phyloP scores from a whole-genome alignment of 2,329 filamentous ascomycete species.

The Chrysosporium keratinophilum region DNA sequence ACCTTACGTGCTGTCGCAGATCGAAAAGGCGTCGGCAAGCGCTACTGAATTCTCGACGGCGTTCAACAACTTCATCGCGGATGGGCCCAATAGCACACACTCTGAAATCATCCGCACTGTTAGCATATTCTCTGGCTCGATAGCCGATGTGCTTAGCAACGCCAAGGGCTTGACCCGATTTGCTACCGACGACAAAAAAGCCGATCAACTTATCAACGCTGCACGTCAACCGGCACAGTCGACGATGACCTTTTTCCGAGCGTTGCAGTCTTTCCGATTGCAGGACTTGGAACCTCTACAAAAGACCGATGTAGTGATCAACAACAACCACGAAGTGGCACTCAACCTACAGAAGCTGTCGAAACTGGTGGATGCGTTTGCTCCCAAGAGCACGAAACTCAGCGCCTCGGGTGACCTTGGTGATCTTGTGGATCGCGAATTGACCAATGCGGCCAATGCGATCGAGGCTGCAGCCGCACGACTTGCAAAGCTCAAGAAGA shows the following conservation, averaged over 20 bases:
- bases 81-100: constrained; percentile 82
- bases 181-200: constrained; percentile 90
- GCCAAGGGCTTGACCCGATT: constrained; percentile 90
- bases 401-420: constrained; percentile 72
- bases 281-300: constrained; percentile 82
- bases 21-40: constrained; percentile 88
- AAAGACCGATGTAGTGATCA: constrained; percentile 95
- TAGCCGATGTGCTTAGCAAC: constrained; percentile 90
- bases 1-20: constrained; percentile 87
- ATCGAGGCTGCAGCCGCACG: constrained; percentile 87
- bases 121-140: constrained; percentile 77
- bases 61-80: constrained; percentile 97
- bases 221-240: constrained; percentile 75
- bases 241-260: constrained; percentile 89
- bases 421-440: constrained; percentile 82
- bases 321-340: constrained; percentile 92
- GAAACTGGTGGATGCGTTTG: constrained; percentile 84
- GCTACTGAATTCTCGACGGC: constrained; percentile 96
- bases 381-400: constrained; percentile 75
- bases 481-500: constrained; percentile 84
- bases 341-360: constrained; percentile 87
- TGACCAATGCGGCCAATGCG: constrained; percentile 87
- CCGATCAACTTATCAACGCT: constrained; percentile 70
- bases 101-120: constrained; percentile 87
- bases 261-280: constrained; percentile 83